Conservation (phyloP, 2,329 filamentous ascomycete genomes). For the Cercospora citrullina region DNA sequence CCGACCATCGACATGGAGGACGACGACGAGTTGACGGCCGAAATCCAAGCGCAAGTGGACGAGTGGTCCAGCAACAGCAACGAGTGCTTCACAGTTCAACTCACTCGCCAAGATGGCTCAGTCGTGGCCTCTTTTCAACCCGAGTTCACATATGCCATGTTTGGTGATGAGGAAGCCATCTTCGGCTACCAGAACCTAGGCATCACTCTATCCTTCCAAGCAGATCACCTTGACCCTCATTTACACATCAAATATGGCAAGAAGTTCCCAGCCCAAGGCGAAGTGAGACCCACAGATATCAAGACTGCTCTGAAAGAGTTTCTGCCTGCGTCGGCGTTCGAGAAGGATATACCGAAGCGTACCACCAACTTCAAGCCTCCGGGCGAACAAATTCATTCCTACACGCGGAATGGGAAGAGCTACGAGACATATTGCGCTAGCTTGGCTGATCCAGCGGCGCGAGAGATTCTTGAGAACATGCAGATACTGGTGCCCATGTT, state of each 20-base stretch:
- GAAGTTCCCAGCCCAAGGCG: constrained; percentile 68
- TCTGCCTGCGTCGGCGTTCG: constrained; percentile 63
- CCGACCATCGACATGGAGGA: constrained; percentile 16
- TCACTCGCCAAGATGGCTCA: constrained; percentile 54
- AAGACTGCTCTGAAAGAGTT: constrained; percentile 63
- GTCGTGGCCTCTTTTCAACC: constrained; percentile 65
- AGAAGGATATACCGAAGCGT: constrained; percentile 35
- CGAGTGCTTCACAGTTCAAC: constrained; percentile 62
- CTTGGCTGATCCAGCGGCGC: constrained; percentile 68
- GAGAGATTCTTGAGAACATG: constrained; percentile 72
- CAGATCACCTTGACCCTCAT: constrained; percentile 76
- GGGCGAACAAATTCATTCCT: constrained; percentile 67
- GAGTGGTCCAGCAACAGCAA: constrained; percentile 60
- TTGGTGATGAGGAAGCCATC: constrained; percentile 88
- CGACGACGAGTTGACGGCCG: constrained; percentile 31
- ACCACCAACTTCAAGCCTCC: constrained; percentile 66
- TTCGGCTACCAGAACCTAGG: constrained; percentile 84
- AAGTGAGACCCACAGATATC: constrained; percentile 69
- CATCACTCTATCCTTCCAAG: constrained; percentile 69
- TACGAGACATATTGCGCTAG: constrained; percentile 86
- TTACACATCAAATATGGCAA: constrained; percentile 69
- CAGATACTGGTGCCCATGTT: constrained; percentile 83
- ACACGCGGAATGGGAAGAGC: constrained; percentile 60
- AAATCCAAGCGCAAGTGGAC: constrained; percentile 34
- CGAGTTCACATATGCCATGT: constrained; percentile 85